Percentiles rank a stretch among this genome's conserved stretches.
Conservation (phyloP, 2,329 filamentous ascomycete species). For the Neoascochyta sp. region DNA sequence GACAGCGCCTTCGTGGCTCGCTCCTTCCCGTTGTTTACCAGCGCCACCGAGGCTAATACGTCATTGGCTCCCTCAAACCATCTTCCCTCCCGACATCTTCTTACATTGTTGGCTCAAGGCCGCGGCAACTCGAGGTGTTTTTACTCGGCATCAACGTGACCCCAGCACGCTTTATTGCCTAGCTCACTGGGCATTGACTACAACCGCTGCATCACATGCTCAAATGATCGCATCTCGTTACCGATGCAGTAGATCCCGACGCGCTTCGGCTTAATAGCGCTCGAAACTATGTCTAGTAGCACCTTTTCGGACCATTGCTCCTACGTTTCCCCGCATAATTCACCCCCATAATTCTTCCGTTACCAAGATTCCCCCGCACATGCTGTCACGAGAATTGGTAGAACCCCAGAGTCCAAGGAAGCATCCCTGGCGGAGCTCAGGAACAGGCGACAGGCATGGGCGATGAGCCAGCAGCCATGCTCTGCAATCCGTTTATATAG, state of each 20-base stretch:
- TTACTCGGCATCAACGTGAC: too few species aligned
- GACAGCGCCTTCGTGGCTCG: too few species aligned
- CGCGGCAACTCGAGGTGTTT: too few species aligned
- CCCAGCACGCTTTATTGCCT: too few species aligned
- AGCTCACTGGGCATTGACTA: too few species aligned
- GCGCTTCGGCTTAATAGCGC: slow-evolving; percentile 8
- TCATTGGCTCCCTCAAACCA: too few species aligned
- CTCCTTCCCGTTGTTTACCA: too few species aligned
- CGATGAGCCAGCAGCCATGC: slow-evolving; percentile 1
- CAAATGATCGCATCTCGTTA: slow-evolving; percentile 4
- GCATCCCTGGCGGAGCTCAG: slow-evolving; percentile 3
- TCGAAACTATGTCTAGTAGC: slow-evolving; percentile 8
- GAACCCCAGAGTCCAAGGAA: not conserved
- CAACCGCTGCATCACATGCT: slow-evolving; percentile 7
- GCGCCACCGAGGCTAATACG: too few species aligned
- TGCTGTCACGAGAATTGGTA: too few species aligned
- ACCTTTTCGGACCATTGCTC: slow-evolving; percentile 14
- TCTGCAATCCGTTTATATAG: too few species aligned
- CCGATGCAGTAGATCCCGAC: slow-evolving; percentile 1
- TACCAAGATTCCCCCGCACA: slow-evolving; percentile 15
- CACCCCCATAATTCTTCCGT: slow-evolving; percentile 21
- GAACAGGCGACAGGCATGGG: slow-evolving; percentile 2
- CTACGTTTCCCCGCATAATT: slow-evolving; percentile 16
- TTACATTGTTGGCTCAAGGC: too few species aligned
- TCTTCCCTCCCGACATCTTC: too few species aligned